phyloP scores from a whole-genome alignment of 257 asterid species.

The Capsicum chinense region DNA sequence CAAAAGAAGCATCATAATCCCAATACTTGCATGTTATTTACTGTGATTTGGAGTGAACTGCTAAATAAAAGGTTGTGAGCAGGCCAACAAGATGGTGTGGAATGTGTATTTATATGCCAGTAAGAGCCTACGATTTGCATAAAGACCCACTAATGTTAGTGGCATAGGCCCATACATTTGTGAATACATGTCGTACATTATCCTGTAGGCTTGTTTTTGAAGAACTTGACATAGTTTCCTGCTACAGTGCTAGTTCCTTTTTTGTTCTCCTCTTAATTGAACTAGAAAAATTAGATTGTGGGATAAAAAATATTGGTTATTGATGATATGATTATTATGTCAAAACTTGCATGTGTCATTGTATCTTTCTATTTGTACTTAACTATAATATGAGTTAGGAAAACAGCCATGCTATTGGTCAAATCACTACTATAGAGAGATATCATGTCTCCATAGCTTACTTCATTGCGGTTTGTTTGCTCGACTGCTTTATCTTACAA shows the following conservation, averaged over 20 bases:
- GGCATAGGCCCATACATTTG: background rate
- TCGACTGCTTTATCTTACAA: background rate
- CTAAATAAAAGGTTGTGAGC: constrained; percentile 22
- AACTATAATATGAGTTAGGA: background rate
- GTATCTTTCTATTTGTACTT: background rate
- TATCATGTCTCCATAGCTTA: background rate
- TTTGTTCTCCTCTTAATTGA: background rate
- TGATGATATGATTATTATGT: constrained; percentile 2
- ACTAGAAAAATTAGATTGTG: background rate
- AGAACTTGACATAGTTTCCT: background rate
- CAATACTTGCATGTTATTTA: constrained; percentile 10
- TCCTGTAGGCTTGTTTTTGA: background rate
- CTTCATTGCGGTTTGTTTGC: background rate
- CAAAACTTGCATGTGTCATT: background rate
- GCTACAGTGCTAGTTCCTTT: background rate
- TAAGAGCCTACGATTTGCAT: background rate
- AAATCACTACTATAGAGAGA: background rate
- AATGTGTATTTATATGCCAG: background rate
- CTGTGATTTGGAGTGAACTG: background rate
- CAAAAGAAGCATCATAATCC: constrained; percentile 15
- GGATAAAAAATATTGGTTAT: background rate
- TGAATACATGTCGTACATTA: background rate
- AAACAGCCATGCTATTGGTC: background rate
- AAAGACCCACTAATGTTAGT: background rate
- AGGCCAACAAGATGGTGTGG: background rate